A percentile compares a stretch with the other conserved stretches of the same genome.
Evolutionary conservation across 805 yeast genomes (phyloP).

Genomic region (Candida ficus): DNA sequence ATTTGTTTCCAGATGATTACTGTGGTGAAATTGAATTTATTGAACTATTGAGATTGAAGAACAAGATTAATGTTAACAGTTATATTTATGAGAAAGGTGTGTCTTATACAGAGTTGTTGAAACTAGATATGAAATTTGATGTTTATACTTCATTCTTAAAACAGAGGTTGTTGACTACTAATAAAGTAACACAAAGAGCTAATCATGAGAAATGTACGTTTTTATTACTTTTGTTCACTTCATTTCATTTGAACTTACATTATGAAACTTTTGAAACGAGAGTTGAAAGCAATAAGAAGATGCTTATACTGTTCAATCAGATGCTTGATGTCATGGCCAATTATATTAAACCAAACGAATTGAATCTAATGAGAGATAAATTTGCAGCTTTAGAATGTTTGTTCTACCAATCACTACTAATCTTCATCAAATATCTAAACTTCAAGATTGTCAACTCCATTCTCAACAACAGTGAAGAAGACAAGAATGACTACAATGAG

Average conservation of each 20-base stretch:
- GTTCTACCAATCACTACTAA: conserved; percentile 17
- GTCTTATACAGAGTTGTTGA: conserved; percentile 7
- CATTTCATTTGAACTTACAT: conserved; percentile 18
- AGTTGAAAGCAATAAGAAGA: conserved; percentile 14
- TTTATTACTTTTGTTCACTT: conserved; percentile 8
- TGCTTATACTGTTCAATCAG: not conserved
- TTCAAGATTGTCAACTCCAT: conserved; percentile 13
- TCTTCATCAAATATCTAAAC: conserved; percentile 20
- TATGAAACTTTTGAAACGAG: conserved; percentile 12
- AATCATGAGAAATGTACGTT: conserved; percentile 4
- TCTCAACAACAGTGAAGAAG: conserved; percentile 1
- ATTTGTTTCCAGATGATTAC: conserved; percentile 6
- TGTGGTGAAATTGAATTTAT: conserved; percentile 16
- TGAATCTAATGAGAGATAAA: conserved; percentile 10
- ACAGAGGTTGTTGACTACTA: not conserved
- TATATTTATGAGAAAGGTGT: conserved; percentile 2
- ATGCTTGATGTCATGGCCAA: conserved; percentile 5
- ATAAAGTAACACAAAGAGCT: not conserved
- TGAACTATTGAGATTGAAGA: conserved; percentile 15
- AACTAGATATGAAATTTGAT: conserved; percentile 14
- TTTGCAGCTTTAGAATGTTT: conserved; percentile 18
- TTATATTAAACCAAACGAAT: not conserved
- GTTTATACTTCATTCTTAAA: conserved; percentile 7
- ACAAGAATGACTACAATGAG: conserved; percentile 2
- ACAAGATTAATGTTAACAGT: conserved; percentile 14